Evolutionary conservation across 257 asterid species (phyloP).

Genomic region (Capsicum rhomboideum): DNA sequence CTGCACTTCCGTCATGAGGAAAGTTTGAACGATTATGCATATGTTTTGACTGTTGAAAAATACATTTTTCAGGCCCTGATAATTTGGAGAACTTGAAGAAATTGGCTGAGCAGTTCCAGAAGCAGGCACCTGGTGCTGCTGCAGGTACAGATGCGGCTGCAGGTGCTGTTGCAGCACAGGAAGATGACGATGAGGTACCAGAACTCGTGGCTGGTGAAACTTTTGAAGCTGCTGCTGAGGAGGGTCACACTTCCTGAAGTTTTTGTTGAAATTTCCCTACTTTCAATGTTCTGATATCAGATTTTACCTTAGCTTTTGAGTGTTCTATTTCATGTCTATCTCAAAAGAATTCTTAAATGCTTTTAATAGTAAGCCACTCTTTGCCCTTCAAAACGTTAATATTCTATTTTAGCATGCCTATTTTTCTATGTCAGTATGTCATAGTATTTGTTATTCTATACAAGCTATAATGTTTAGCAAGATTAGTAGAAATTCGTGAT

Average conservation of each 20-base stretch:
- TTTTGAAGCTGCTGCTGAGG: constrained; percentile 68
- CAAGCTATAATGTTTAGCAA: too few relatives aligned
- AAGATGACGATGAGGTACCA: constrained; percentile 65
- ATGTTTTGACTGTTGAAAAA: too few relatives aligned
- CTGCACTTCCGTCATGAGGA: neutral
- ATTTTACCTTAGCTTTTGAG: constrained; percentile 4
- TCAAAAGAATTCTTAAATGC: neutral
- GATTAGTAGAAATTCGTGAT: too few relatives aligned
- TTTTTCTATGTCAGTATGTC: neutral
- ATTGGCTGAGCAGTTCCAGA: constrained; percentile 74
- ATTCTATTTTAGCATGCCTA: neutral
- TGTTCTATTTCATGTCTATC: neutral
- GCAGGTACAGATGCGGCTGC: constrained; percentile 13
- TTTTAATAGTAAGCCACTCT: neutral
- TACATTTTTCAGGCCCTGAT: constrained; percentile 50
- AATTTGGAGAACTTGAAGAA: constrained; percentile 75
- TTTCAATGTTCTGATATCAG: constrained; percentile 12
- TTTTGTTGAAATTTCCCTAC: constrained; percentile 21
- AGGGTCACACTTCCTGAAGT: constrained; percentile 27
- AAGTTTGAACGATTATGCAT: neutral
- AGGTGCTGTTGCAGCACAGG: constrained; percentile 16
- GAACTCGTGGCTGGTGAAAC: constrained; percentile 60
- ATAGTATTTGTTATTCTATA: neutral
- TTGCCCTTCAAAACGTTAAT: neutral
- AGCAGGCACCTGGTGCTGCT: constrained; percentile 45